phyloP scores from a whole-genome alignment of 2,329 filamentous ascomycete genomes.

The Fusarium domesticum region DNA sequence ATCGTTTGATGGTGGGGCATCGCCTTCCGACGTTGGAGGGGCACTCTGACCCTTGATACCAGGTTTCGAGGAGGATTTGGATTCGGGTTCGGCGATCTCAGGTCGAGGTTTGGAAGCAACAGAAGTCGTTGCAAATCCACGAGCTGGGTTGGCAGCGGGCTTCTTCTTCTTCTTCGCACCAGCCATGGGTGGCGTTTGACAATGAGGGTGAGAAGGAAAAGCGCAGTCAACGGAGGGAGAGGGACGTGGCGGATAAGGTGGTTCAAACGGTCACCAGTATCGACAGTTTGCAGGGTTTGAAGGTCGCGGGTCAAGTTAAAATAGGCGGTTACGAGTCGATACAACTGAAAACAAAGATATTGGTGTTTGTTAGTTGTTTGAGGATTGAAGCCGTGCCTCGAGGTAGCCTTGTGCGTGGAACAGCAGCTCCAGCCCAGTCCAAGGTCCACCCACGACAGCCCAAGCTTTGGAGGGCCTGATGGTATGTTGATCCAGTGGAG shows the following conservation, averaged over 20 bases:
- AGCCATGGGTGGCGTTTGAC: constrained; percentile 55
- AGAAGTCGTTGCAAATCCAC: constrained; percentile 92
- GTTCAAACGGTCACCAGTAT: too few relatives aligned
- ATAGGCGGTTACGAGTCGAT: too few relatives aligned
- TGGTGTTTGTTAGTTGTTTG: background rate
- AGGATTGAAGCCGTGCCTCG: background rate
- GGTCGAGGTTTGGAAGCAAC: constrained; percentile 77
- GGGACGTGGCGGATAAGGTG: too few relatives aligned
- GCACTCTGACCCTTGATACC: constrained; percentile 27
- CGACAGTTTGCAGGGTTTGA: too few relatives aligned
- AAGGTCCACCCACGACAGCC: background rate
- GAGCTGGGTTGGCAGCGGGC: constrained; percentile 77
- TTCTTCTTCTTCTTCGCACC: constrained; percentile 86
- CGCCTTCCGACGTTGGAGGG: constrained; percentile 31
- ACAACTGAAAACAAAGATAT: too few relatives aligned
- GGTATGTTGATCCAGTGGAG: background rate
- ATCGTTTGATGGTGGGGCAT: constrained; percentile 32
- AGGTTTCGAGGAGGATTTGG: constrained; percentile 18
- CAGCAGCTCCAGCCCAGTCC: background rate
- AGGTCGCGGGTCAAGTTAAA: background rate
- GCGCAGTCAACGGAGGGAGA: background rate
- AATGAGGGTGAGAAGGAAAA: constrained; percentile 1
- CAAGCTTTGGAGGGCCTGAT: background rate
- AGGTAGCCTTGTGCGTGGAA: background rate
- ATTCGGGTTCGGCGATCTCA: constrained; percentile 48